These are phyloP conservation scores for Patellifolia procumbens DNA, from an alignment of 179 eudicot species.

Conservation along the genomic window DNA sequence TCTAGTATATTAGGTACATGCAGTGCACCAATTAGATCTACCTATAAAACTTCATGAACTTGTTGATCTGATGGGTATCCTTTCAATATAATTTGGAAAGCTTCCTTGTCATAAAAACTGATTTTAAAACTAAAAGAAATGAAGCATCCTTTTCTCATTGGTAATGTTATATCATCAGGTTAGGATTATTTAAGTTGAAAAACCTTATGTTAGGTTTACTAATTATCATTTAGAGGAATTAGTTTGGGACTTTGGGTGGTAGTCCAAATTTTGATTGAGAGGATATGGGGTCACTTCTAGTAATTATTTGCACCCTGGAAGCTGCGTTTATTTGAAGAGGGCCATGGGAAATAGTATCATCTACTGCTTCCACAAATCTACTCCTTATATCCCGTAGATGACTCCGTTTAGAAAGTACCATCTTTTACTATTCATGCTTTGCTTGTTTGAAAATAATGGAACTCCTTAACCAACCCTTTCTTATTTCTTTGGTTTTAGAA, in stretches of 20 bases:
- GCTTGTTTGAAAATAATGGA: neutral
- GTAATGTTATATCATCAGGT: neutral
- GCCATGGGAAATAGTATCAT: neutral
- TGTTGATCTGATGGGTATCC: neutral
- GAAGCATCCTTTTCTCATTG: neutral
- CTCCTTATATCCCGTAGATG: too few species aligned
- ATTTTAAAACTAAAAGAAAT: neutral
- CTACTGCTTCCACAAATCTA: too few species aligned
- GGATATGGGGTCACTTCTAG: neutral
- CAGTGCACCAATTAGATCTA: too few species aligned
- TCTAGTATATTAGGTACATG: too few species aligned
- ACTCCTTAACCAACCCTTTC: neutral
- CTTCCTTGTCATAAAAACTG: too few species aligned
- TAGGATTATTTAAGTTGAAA: neutral
- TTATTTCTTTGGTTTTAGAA: conserved; percentile 40
- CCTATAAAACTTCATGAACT: neutral
- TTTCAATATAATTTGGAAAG: neutral
- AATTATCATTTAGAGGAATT: neutral
- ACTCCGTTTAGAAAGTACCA: too few species aligned
- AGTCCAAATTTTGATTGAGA: neutral
- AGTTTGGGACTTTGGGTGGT: neutral
- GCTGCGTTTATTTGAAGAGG: neutral
- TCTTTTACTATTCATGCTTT: neutral
- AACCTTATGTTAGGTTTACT: neutral
- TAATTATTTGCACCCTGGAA: neutral